These are phyloP conservation scores for Verticillium tricorpus DNA, from an alignment of 2,329 filamentous ascomycete species.

Conservation along the genomic window DNA sequence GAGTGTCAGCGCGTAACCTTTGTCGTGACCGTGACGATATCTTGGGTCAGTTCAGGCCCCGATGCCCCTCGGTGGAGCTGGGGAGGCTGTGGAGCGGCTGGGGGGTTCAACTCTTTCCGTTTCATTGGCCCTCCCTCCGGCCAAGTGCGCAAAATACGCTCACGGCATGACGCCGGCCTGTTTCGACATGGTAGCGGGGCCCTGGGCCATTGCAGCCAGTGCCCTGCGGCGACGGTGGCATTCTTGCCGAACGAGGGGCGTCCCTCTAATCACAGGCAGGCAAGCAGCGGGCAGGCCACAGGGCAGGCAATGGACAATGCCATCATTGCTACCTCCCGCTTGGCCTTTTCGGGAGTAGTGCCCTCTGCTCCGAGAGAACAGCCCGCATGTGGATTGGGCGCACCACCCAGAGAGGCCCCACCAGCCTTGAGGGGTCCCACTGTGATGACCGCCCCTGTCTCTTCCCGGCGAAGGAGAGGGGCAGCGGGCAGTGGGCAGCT, in stretches of 20 bases:
- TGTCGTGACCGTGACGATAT: neutral
- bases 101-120: neutral
- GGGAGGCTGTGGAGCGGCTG: neutral
- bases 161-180: slow-evolving; percentile 3
- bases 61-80: neutral
- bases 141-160: neutral
- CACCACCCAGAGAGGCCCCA: neutral
- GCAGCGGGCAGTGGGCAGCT: neutral
- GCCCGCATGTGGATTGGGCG: neutral
- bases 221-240: neutral
- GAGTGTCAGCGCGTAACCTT: neutral
- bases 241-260: neutral
- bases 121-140: neutral
- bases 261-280: neutral
- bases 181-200: slow-evolving; percentile 1
- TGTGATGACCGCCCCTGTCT: neutral
- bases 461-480: neutral
- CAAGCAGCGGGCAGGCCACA: neutral
- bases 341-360: neutral
- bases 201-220: neutral
- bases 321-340: slow-evolving; percentile 1
- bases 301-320: neutral
- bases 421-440: neutral
- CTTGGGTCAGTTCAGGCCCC: neutral
- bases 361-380: neutral